Evolutionary conservation across 2,329 filamentous ascomycete species (phyloP), one percentile per base, ranked within the genome.

Genomic region (Pseudogymnoascus verrucosus): DNA sequence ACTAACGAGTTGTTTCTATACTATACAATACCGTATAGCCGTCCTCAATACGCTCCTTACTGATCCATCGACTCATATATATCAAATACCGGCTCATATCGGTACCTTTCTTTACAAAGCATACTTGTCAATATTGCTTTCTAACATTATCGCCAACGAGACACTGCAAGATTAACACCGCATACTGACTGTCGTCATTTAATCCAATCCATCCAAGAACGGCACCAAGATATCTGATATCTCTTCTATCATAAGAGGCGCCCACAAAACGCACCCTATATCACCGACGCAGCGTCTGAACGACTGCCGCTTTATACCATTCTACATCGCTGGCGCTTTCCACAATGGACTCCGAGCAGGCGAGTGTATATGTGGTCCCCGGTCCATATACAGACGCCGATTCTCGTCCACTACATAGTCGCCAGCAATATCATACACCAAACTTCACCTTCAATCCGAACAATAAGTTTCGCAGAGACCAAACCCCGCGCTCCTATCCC

Each of bases 301-400:
- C 28, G 28, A 12, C 16, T 28, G 28, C 7, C 16, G 7, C 16
- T 19, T 34, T 8, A 57, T 57, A 12, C 51, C 14, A 16, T 34
- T 57, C 28, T 5, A 57, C 28, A 19, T 57, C 51, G 51, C 16
- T 10, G 51, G 51, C 28, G 70, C 67, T 70, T 70, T 69, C 72
- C 74, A 74, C 72, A 76, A 83, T 84, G 81, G 79, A 82, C 71
- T 76, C 80, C 67, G 77, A 74, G 71, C 80, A 83, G 70, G 74
- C 78, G 71, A 78, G 82, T 70, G 72, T 82, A 82, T 85, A 81
- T 74, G 81, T 71, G 68, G 61, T 69, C 65, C 70, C 70, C 65
- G 63, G 42, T 64, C 63, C 51, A 12, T 57, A 57, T 34, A 57
- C 34, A 8, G 51, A 57, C 11, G 51, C 51, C 26, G 51, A 57